A percentile compares a stretch with the other conserved stretches of the same genome.
phyloP scores from a whole-genome alignment of 2,329 filamentous ascomycete genomes.

The Colletotrichum limetticola region DNA sequence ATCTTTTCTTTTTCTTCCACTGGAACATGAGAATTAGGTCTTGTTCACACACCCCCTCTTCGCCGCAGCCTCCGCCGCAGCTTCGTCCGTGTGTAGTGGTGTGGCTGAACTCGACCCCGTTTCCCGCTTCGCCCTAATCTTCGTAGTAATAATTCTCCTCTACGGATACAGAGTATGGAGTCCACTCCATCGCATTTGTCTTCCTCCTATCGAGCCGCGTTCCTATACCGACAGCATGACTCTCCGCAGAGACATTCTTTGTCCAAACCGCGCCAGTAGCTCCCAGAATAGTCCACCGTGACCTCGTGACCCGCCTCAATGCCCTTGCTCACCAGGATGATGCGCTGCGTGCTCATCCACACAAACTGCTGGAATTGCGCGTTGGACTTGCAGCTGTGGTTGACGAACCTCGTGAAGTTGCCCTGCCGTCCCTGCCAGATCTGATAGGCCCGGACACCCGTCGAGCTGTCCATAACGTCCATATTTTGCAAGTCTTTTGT shows the following conservation, averaged over 20 bases:
- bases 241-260: constrained; percentile 67
- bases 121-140: neutral
- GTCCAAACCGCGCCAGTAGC: constrained; percentile 66
- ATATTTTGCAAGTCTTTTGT: constrained; percentile 61
- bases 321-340: constrained; percentile 66
- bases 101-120: neutral
- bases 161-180: too few relatives aligned
- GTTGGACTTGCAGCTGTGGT: constrained; percentile 68
- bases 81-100: neutral
- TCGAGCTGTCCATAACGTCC: constrained; percentile 64
- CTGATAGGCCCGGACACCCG: constrained; percentile 55
- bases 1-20: neutral
- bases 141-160: neutral
- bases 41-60: neutral
- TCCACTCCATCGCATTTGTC: too few relatives aligned
- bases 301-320: constrained; percentile 64
- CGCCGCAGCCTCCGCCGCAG: neutral
- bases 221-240: constrained; percentile 58
- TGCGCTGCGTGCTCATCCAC: constrained; percentile 65
- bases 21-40: neutral
- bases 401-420: constrained; percentile 69
- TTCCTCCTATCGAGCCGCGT: neutral
- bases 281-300: constrained; percentile 68
- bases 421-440: constrained; percentile 67
- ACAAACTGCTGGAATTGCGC: constrained; percentile 66